Base-by-base conservation (phyloP, 805 yeast species). In the Kuraishia floccosa region DNA sequence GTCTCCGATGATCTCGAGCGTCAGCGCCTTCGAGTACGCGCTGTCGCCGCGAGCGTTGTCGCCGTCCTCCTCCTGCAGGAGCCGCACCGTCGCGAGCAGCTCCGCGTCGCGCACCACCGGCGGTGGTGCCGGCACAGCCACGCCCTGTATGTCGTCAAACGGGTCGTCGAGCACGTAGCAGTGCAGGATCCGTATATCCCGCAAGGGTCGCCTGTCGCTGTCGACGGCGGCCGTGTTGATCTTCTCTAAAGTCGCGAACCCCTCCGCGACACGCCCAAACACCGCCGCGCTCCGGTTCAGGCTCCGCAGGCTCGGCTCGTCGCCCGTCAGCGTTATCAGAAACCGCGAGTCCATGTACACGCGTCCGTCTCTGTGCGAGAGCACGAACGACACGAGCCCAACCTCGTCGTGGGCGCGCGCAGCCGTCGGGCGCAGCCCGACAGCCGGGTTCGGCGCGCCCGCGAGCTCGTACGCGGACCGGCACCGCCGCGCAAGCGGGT, bases 1-100 rank as follows among this genome's bases (percentile, higher is more conserved):
- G 40, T 77, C 84, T 0, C 82, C 82, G 27, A 77, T 56, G 37
- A 76, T 52, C 41, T 77, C 83, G 29, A 77, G 50, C 1, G 83
- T 66, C 21, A 77, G 46, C 2, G 82, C 80, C 34, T 72, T 72
- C 2, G 75, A 55, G 4, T 60, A 52, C 1, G 75, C 62, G 22
- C 53, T 60, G 15, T 51, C 35, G 13, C 36, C 37, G 11, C 44
- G 46, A 16, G 39, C 49, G 5, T 42, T 48, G 2, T 38, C 42
- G 11, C 36, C 47, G 3, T 41, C 47, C 4, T 39, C 35, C n/a
- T 38, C 34, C 12, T 40, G 47, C 9, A 50, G 38, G 39, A 17
- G 54, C 44, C 30, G 57, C 43, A 37, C 65, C 32, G 41, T 60
- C 55, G 39, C 31, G 3, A 46, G 27, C 27, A 49, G 51, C 8